Evolutionary conservation across 768 basidiomycete genomes (phyloP), one percentile per base, ranked within the genome.

Genomic region (Tubosaeta sp.): DNA sequence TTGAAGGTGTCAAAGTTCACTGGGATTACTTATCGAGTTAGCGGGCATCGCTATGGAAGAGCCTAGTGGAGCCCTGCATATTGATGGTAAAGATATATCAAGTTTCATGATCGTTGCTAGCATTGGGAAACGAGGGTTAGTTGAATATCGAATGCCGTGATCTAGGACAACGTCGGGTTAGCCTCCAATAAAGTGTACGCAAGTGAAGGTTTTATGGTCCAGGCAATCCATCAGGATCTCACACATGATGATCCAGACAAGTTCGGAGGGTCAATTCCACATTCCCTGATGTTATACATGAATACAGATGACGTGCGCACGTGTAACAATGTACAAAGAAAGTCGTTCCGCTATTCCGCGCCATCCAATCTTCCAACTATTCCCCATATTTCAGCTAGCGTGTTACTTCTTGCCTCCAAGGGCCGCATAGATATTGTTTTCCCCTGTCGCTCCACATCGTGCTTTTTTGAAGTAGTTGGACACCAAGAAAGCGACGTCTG

Each of bases 401-500:
- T 9, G 6, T 13, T 42, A 59, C 54, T 56, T 59, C 42, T 3
- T 56, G 22, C 67, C 67, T 41, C 67, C 62, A 44, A 68, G 68
- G 6, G 62, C 66, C 3, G 67, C 44, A 43, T 69, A 70, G 38
- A 65, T 68, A 3, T 57, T 21, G 25, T 55, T 59, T n/a, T 56
- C 56, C 24, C 60, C 62, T 2, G 45, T 48, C 3, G 40, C 42
- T 41, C 76, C 80, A 18, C 63, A 60, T 9, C 86, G 76, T 55
- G 83, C 80, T 49, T 85, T 82, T 57, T 90, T 89, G 67, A 87
- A 82, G 64, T 86, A 76, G 56, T 91, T 84, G 13, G 90, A 87
- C 53, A 94, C 77, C 45, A 94, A 70, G 74, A 94, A 94, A 0
- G 92, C 92, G 21, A 94, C 82, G 60, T 92, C 90, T 85, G 34